These are phyloP conservation scores for Thelonectria rubi DNA, from an alignment of 2,329 filamentous ascomycete species.

Conservation along the genomic window DNA sequence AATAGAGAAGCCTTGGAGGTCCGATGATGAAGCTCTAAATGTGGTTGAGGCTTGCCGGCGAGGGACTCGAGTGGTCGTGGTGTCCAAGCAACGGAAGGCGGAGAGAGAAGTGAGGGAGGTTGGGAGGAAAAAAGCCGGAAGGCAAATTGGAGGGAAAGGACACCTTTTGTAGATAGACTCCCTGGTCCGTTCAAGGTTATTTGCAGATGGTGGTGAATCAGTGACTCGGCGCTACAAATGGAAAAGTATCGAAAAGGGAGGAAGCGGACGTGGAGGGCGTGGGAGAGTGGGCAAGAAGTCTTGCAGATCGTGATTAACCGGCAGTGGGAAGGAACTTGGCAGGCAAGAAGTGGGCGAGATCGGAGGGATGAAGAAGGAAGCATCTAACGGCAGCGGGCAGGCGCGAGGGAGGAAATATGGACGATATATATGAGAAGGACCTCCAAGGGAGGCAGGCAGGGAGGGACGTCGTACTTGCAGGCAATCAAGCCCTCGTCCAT, in stretches of 20 bases:
- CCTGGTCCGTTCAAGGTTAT: not conserved
- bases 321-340: not conserved
- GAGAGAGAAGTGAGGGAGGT: not conserved
- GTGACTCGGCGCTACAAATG: not conserved
- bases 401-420: not conserved
- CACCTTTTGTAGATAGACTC: not conserved
- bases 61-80: slow-evolving; percentile 1
- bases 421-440: too few relatives aligned
- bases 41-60: slow-evolving; percentile 1
- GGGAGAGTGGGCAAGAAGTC: not conserved
- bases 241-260: not conserved
- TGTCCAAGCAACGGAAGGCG: not conserved
- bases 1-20: not conserved
- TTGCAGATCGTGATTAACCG: not conserved
- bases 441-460: not conserved
- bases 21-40: not conserved
- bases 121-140: not conserved
- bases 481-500: slow-evolving; percentile 6
- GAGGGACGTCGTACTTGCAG: not conserved
- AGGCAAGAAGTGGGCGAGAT: not conserved
- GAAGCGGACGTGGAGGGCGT: not conserved
- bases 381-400: slow-evolving; percentile 14
- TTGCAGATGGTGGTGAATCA: not conserved
- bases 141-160: not conserved
- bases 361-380: not conserved